These are phyloP conservation scores for Gaultheria prostrata DNA, from an alignment of 148 eudicot genomes.

Conservation along the genomic window DNA sequence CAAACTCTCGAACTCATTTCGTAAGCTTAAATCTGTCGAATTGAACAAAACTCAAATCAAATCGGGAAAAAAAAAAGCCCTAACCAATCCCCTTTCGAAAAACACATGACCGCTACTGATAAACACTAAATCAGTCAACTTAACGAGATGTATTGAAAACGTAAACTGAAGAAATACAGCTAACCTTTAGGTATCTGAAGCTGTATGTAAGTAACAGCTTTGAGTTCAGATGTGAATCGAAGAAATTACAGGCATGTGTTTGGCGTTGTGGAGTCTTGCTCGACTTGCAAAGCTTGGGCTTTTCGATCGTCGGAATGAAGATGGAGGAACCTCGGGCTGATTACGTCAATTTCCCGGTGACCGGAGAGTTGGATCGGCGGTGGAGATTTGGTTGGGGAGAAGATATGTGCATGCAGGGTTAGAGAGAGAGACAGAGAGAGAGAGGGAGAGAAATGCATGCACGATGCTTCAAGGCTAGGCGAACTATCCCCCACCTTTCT, in stretches of 20 bases:
- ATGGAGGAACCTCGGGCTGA: neutral
- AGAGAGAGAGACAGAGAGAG: constrained; percentile 1
- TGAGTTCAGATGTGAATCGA: neutral
- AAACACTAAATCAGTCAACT: constrained; percentile 11
- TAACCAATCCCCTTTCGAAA: constrained; percentile 1
- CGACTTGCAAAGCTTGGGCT: neutral
- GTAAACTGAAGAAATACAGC: neutral
- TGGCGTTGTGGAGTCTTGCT: neutral
- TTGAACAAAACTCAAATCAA: constrained; percentile 7
- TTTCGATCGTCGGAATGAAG: constrained; percentile 1
- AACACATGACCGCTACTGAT: neutral
- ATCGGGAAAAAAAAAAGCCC: constrained; percentile 12
- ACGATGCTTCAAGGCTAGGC: constrained; percentile 47
- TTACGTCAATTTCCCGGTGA: constrained; percentile 9
- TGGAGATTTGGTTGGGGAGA: neutral
- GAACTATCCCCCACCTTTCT: constrained; percentile 21
- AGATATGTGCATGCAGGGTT: constrained; percentile 6
- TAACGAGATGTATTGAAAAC: neutral
- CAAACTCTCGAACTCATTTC: constrained; percentile 49
- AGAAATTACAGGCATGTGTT: neutral
- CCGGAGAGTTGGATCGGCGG: constrained; percentile 6
- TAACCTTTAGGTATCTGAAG: neutral
- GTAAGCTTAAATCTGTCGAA: constrained; percentile 19
- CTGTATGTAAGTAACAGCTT: neutral
- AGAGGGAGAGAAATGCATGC: constrained; percentile 39